These are phyloP conservation scores for Oryza coarctata DNA, from an alignment of 176 grass and related monocot species.

Conservation along the genomic window DNA sequence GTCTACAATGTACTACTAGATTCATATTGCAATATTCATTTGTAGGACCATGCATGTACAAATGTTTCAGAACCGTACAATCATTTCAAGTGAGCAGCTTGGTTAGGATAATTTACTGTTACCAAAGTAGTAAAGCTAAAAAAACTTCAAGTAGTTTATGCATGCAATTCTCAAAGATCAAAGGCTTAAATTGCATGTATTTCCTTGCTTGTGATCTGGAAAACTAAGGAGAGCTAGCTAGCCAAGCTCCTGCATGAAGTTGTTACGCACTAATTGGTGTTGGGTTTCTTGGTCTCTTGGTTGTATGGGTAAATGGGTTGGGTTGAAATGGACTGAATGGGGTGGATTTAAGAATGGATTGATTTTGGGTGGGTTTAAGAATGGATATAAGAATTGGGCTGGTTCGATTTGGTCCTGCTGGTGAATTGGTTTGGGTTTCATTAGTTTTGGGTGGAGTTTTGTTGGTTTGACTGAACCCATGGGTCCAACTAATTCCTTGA, in stretches of 20 bases:
- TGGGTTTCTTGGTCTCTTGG: not conserved
- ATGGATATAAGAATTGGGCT: too few relatives aligned
- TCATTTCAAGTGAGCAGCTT: not conserved
- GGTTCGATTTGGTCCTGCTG: too few relatives aligned
- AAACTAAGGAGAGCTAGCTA: not conserved
- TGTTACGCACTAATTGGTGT: not conserved
- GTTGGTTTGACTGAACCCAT: too few relatives aligned
- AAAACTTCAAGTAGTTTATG: not conserved
- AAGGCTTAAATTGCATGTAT: not conserved
- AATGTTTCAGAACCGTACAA: not conserved
- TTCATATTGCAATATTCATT: constrained; percentile 4
- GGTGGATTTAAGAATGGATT: too few relatives aligned
- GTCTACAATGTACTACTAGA: not conserved
- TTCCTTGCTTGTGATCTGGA: not conserved
- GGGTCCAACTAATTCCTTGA: too few relatives aligned
- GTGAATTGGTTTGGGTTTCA: too few relatives aligned
- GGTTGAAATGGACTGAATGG: too few relatives aligned
- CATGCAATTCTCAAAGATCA: not conserved
- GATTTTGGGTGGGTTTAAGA: too few relatives aligned
- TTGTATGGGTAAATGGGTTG: too few relatives aligned
- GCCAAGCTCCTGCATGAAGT: not conserved
- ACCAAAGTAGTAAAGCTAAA: not conserved
- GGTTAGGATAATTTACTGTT: not conserved
- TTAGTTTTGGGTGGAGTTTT: too few relatives aligned
- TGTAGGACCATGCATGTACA: not conserved